Evolutionary conservation across 257 asterid species (phyloP).

Genomic region (Asclepias syriaca): DNA sequence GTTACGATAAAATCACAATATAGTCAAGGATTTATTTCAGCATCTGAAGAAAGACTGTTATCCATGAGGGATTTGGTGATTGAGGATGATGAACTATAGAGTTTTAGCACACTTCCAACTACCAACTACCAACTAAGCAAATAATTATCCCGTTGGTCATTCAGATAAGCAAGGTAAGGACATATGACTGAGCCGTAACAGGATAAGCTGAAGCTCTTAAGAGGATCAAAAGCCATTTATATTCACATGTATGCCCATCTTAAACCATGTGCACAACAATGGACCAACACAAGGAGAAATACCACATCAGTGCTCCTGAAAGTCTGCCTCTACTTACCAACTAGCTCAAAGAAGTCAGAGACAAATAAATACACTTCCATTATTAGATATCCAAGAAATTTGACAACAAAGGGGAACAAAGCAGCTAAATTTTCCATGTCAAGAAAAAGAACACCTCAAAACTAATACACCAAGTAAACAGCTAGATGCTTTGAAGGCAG

Average conservation of each 20-base stretch:
- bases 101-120: not conserved
- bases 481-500: no score
- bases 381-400: no score
- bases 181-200: not conserved
- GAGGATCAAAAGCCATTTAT: not conserved
- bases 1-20: not conserved
- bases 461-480: no score
- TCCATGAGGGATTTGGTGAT: not conserved
- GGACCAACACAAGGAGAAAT: not conserved
- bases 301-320: not conserved
- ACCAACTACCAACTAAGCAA: not conserved
- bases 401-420: no score
- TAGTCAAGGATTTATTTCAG: not conserved
- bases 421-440: no score
- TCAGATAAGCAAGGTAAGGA: no score
- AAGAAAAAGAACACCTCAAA: no score
- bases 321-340: not conserved
- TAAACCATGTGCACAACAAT: not conserved
- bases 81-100: not conserved
- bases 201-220: not conserved
- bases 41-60: not conserved
- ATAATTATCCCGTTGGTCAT: not conserved
- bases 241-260: not conserved
- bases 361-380: no score
- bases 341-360: not conserved